Evolutionary conservation across 306 rosid species (phyloP).

Genomic region (Dryas alaskensis): DNA sequence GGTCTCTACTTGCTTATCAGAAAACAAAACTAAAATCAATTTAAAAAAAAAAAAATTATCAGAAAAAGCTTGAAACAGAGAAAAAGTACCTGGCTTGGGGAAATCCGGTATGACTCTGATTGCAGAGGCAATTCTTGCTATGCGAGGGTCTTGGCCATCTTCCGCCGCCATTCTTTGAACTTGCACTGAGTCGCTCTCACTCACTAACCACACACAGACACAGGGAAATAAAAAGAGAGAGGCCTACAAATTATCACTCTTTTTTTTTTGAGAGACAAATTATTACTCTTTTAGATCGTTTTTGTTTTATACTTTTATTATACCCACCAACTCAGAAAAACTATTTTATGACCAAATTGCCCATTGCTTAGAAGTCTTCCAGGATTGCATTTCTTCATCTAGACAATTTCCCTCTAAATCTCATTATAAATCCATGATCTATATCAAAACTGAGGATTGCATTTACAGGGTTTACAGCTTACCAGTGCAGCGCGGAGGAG

Average conservation of each 20-base stretch:
- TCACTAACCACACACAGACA: slow-evolving; percentile 3
- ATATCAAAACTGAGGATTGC: neutral
- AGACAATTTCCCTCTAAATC: neutral
- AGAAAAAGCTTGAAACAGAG: neutral
- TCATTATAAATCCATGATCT: no score
- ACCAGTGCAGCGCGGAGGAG: slow-evolving; percentile 36
- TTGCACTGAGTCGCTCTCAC: slow-evolving; percentile 33
- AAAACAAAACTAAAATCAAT: neutral
- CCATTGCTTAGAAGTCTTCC: slow-evolving; percentile 3
- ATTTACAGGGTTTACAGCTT: neutral
- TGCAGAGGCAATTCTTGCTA: slow-evolving; percentile 61
- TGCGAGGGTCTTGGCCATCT: slow-evolving; percentile 55
- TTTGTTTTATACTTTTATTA: no score
- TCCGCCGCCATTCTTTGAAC: slow-evolving; percentile 58
- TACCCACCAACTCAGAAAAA: neutral
- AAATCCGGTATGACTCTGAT: slow-evolving; percentile 90
- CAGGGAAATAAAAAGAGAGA: neutral
- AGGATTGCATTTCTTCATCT: neutral
- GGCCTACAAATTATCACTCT: neutral
- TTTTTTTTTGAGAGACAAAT: neutral
- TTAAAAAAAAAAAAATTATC: neutral
- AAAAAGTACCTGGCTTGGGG: slow-evolving; percentile 76
- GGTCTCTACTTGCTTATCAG: neutral
- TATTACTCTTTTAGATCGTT: no score
- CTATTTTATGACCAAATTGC: slow-evolving; percentile 26